Percentiles rank a stretch among this genome's conserved stretches.
Evolutionary conservation across 306 rosid species (phyloP).

Genomic region (Luffa acutangula): DNA sequence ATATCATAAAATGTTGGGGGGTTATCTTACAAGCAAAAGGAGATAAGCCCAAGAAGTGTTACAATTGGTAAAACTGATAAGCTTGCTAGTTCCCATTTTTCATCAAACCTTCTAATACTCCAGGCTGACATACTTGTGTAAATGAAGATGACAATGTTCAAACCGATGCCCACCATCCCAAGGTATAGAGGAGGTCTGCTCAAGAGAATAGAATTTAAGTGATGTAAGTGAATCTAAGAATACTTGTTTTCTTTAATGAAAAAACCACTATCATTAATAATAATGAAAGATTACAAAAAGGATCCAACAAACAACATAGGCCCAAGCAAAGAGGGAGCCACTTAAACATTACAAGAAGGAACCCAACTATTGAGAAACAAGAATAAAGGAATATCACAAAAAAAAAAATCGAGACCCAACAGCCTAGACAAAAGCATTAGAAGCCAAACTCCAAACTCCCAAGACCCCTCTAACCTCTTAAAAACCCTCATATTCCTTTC

Average conservation of each 20-base stretch:
- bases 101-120: slow-evolving; percentile 71
- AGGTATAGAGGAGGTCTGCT: slow-evolving; percentile 84
- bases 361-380: neutral
- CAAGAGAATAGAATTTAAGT: slow-evolving; percentile 22
- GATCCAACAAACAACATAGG: neutral
- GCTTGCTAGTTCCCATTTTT: slow-evolving; percentile 76
- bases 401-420: neutral
- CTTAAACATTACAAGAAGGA: neutral
- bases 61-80: slow-evolving; percentile 68
- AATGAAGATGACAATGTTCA: slow-evolving; percentile 59
- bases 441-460: neutral
- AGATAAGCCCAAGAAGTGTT: slow-evolving; percentile 59
- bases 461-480: neutral
- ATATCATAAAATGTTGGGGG: slow-evolving; percentile 2
- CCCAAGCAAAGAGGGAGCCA: neutral
- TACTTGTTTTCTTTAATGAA: neutral
- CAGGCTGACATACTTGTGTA: slow-evolving; percentile 71
- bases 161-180: slow-evolving; percentile 70
- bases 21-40: slow-evolving; percentile 80
- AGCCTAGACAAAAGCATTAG: neutral
- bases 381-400: neutral
- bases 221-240: slow-evolving; percentile 3
- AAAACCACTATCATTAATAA: neutral
- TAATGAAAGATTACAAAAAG: neutral
- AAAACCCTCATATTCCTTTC: neutral